phyloP scores from a whole-genome alignment of 1,284 basidiomycete species.

The Marasmius tenuissimus region DNA sequence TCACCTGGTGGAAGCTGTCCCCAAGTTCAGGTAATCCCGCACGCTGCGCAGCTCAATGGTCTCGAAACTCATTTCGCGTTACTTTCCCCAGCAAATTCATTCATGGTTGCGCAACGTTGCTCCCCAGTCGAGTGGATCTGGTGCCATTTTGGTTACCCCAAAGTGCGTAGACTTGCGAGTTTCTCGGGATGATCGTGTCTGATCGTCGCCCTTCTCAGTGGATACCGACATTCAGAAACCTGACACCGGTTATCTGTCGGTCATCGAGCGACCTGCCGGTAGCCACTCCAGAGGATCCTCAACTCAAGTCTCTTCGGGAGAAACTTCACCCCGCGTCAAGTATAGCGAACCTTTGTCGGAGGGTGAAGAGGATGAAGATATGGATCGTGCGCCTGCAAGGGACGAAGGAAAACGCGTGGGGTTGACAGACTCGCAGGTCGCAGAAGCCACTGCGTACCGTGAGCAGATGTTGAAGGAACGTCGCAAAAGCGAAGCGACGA shows the following conservation, averaged over 20 bases:
- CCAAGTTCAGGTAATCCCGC: conserved; percentile 74
- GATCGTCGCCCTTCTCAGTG: conserved; percentile 49
- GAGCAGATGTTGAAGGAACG: conserved; percentile 74
- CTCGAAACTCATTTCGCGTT: conserved; percentile 6
- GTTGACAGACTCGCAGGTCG: conserved; percentile 66
- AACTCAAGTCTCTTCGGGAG: conserved; percentile 44
- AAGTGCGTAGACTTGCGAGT: conserved; percentile 45
- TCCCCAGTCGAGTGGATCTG: conserved; percentile 94
- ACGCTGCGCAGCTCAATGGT: neutral
- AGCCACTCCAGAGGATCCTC: conserved; percentile 45
- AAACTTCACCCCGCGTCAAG: conserved; percentile 29
- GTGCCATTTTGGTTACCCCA: conserved; percentile 99
- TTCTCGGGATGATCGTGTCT: no score
- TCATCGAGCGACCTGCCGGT: conserved; percentile 76
- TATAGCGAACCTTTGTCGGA: conserved; percentile 91
- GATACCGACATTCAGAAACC: conserved; percentile 92
- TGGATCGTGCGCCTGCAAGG: conserved; percentile 63
- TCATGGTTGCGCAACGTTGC: conserved; percentile 92
- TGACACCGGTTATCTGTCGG: conserved; percentile 70
- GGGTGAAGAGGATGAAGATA: conserved; percentile 84
- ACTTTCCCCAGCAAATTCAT: conserved; percentile 82
- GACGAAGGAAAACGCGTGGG: conserved; percentile 83
- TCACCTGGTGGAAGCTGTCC: conserved; percentile 92
- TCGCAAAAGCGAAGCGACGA: conserved; percentile 26
- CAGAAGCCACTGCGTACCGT: conserved; percentile 81